Percentiles rank a stretch among this genome's conserved stretches.
These are phyloP conservation scores for Cenchrus purpureus DNA, from an alignment of 176 grass and related monocot genomes.

Conservation along the genomic window DNA sequence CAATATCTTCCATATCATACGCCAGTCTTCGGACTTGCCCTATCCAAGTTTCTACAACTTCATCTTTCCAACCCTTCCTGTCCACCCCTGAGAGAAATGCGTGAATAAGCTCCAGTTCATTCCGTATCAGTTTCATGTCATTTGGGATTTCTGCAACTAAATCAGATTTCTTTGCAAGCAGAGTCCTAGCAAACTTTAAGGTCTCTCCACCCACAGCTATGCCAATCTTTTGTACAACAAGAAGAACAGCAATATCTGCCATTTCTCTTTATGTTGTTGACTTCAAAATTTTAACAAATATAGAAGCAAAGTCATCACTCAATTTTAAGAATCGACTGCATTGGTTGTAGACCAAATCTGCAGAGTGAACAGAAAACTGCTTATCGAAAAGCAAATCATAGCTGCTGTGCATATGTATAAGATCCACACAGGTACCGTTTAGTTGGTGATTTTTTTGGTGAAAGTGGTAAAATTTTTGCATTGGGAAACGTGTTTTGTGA, in stretches of 20 bases:
- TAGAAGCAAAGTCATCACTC: no score
- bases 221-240: constrained; percentile 32
- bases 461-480: no score
- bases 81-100: constrained; percentile 29
- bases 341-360: no score
- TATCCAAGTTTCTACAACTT: constrained; percentile 45
- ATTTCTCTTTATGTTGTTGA: not conserved
- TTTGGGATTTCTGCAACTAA: not conserved
- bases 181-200: constrained; percentile 16
- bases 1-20: constrained; percentile 44
- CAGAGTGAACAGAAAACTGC: no score
- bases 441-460: no score
- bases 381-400: no score
- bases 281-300: not conserved
- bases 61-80: not conserved
- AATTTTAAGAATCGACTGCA: no score
- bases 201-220: constrained; percentile 34
- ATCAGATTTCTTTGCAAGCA: constrained; percentile 26
- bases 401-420: no score
- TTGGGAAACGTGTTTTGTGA: no score
- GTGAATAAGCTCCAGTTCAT: constrained; percentile 46
- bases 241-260: constrained; percentile 38
- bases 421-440: no score
- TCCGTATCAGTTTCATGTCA: constrained; percentile 35
- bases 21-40: constrained; percentile 33